Conservation (phyloP, 257 asterid species). For the Euphrasia confusa region DNA sequence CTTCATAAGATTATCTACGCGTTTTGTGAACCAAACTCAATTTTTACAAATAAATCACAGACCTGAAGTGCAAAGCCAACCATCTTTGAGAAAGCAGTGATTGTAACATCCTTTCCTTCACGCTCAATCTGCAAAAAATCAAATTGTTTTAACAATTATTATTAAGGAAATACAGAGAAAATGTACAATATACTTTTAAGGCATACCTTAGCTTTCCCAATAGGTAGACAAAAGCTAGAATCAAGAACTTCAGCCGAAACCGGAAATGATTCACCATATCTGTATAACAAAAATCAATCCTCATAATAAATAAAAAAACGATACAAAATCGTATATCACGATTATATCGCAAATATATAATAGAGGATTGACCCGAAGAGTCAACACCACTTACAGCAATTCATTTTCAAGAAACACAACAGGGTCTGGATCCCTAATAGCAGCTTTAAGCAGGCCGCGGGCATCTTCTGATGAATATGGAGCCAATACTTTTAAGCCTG, state of each 20-base stretch:
- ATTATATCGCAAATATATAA: not conserved
- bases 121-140: constrained; percentile 55
- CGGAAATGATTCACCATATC: constrained; percentile 87
- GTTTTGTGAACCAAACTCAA: not conserved
- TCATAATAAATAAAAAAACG: not conserved
- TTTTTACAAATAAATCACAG: constrained; percentile 27
- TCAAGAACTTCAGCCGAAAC: constrained; percentile 76
- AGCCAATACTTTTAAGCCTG: constrained; percentile 76
- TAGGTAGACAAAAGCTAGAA: constrained; percentile 76
- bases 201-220: constrained; percentile 87
- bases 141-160: constrained; percentile 15
- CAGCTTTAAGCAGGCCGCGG: constrained; percentile 90
- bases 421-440: constrained; percentile 94
- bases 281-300: constrained; percentile 26
- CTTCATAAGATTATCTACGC: too few species aligned
- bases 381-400: constrained; percentile 48
- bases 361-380: too few species aligned
- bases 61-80: constrained; percentile 87
- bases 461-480: constrained; percentile 96
- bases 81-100: constrained; percentile 87
- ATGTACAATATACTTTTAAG: not conserved
- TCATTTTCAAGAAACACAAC: constrained; percentile 88
- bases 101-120: constrained; percentile 75
- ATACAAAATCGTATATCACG: not conserved
- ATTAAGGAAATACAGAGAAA: constrained; percentile 12